Evolutionary conservation across 768 basidiomycete species (phyloP).

Genomic region (Macrolepiota albuminosa): DNA sequence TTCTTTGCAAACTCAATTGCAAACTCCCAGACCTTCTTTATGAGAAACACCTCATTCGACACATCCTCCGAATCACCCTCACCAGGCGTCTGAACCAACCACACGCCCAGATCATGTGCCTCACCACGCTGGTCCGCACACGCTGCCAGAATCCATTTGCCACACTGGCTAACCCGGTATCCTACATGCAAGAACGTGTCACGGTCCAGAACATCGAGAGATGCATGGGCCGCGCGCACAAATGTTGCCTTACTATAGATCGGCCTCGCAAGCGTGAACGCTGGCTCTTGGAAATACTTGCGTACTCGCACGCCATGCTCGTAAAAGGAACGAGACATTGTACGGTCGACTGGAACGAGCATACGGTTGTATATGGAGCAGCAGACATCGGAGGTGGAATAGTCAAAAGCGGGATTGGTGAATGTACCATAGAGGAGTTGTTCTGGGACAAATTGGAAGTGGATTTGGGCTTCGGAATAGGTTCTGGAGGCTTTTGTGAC

Average conservation of each 20-base stretch:
- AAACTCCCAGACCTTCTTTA: constrained; percentile 69
- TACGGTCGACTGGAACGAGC: constrained; percentile 52
- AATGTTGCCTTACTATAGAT: constrained; percentile 33
- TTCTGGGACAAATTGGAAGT: constrained; percentile 76
- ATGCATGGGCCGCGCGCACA: constrained; percentile 28
- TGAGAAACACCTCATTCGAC: constrained; percentile 35
- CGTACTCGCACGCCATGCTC: constrained; percentile 34
- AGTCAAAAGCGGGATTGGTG: constrained; percentile 35
- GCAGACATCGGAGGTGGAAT: constrained; percentile 49
- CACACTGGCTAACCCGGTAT: constrained; percentile 59
- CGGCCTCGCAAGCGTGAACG: constrained; percentile 57
- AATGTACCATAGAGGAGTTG: constrained; percentile 44
- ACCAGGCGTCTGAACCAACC: constrained; percentile 44
- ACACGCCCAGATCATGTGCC: constrained; percentile 61
- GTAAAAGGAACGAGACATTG: constrained; percentile 50
- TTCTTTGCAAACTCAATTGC: constrained; percentile 53
- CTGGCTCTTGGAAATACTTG: constrained; percentile 59
- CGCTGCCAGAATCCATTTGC: constrained; percentile 74
- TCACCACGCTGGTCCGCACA: constrained; percentile 80
- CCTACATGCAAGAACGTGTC: constrained; percentile 69
- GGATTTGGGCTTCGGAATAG: constrained; percentile 43
- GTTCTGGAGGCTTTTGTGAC: constrained; percentile 52
- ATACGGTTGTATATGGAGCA: constrained; percentile 71
- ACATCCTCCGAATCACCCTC: constrained; percentile 19
- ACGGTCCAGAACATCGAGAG: constrained; percentile 41